These are phyloP conservation scores for Cucurbita maxima DNA, from an alignment of 306 rosid genomes.

Conservation along the genomic window DNA sequence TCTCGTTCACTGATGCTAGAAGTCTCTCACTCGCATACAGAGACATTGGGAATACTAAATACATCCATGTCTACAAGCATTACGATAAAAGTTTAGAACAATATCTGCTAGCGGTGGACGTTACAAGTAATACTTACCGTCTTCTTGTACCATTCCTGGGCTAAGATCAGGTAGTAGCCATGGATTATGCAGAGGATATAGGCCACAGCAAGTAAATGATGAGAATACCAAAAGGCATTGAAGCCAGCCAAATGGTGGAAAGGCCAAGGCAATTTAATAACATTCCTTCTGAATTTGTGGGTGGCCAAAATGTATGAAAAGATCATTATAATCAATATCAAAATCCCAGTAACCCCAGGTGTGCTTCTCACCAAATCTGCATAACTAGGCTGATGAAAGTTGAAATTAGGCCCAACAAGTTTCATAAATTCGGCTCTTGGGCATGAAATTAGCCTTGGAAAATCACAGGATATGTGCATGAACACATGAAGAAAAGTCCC, in stretches of 20 bases:
- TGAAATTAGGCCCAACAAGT: conserved; percentile 36
- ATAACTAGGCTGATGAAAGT: conserved; percentile 35
- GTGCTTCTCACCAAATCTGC: conserved; percentile 19
- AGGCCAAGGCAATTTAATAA: conserved; percentile 36
- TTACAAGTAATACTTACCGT: conserved; percentile 38
- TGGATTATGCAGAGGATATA: conserved; percentile 50
- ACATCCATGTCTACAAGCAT: conserved; percentile 87
- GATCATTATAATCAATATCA: conserved; percentile 50
- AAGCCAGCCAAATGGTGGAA: conserved; percentile 60
- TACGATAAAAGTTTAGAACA: not conserved
- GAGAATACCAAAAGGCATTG: conserved; percentile 90
- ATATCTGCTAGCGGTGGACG: not conserved
- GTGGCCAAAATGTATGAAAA: conserved; percentile 65
- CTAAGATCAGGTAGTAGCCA: conserved; percentile 52
- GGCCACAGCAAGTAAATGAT: conserved; percentile 62
- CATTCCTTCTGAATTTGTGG: conserved; percentile 47
- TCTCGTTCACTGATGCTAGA: conserved; percentile 24
- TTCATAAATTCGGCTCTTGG: conserved; percentile 25
- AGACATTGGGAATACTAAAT: conserved; percentile 35
- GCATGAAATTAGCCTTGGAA: conserved; percentile 44
- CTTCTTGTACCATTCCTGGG: conserved; percentile 39
- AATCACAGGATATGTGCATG: conserved; percentile 56
- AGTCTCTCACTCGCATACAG: conserved; percentile 53
- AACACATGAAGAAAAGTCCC: conserved; percentile 39
- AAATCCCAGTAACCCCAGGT: conserved; percentile 51